These are phyloP conservation scores for Komagataea norvegica DNA, from an alignment of 1,139 yeast genomes.

Conservation along the genomic window DNA sequence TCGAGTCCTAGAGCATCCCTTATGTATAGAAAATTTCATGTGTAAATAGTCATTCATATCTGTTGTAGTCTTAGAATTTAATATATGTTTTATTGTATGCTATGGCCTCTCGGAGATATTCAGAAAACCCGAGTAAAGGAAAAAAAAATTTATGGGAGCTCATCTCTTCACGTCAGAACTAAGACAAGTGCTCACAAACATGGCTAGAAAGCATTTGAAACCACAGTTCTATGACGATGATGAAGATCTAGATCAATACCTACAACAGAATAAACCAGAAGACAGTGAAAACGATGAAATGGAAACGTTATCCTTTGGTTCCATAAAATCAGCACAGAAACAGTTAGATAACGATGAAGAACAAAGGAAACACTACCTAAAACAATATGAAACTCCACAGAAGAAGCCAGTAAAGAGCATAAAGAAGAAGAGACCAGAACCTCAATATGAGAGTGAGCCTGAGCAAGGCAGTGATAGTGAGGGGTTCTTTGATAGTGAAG, in stretches of 20 bases:
- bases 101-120: neutral
- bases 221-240: conserved; percentile 15
- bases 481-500: conserved; percentile 9
- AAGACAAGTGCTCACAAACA: neutral
- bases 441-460: conserved; percentile 23
- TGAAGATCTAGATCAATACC: conserved; percentile 14
- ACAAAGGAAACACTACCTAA: too few species aligned
- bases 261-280: conserved; percentile 9
- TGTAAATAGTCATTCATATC: conserved; percentile 4
- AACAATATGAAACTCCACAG: conserved; percentile 18
- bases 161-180: conserved; percentile 1
- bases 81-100: neutral
- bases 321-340: conserved; percentile 53
- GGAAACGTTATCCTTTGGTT: conserved; percentile 51
- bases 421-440: conserved; percentile 13
- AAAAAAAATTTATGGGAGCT: conserved; percentile 5
- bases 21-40: neutral
- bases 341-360: conserved; percentile 39
- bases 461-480: conserved; percentile 23
- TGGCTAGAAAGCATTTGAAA: conserved; percentile 14
- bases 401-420: conserved; percentile 12
- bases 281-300: conserved; percentile 37
- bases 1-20: conserved; percentile 31
- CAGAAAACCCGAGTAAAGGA: neutral
- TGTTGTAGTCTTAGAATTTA: neutral